Percentiles rank a stretch among this genome's conserved stretches.
These are phyloP conservation scores for Odonthalia washingtoniensis DNA, from an alignment of 31 red algal genomes.

Conservation along the genomic window DNA sequence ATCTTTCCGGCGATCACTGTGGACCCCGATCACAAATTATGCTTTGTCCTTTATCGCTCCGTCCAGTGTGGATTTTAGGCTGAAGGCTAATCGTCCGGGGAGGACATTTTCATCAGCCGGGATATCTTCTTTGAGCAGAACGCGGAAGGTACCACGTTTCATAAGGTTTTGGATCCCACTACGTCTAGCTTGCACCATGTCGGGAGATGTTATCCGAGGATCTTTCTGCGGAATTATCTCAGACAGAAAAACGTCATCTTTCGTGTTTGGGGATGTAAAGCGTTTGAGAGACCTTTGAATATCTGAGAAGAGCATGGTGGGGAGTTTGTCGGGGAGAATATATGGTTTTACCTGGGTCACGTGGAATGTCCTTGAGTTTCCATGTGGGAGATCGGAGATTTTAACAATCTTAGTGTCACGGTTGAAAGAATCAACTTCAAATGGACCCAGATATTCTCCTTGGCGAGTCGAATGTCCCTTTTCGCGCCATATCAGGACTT, in stretches of 20 bases:
- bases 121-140: slow-evolving; percentile 22
- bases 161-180: background rate
- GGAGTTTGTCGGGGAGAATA: too few relatives aligned
- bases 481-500: too few relatives aligned
- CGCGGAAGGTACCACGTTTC: slow-evolving; percentile 18
- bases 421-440: too few relatives aligned
- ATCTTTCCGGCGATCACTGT: slow-evolving; percentile 21
- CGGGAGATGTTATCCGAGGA: background rate
- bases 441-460: too few relatives aligned
- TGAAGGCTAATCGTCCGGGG: slow-evolving; percentile 30
- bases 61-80: slow-evolving; percentile 17
- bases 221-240: background rate
- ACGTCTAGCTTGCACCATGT: background rate
- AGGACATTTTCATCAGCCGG: slow-evolving; percentile 2
- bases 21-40: slow-evolving; percentile 38
- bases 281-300: too few relatives aligned
- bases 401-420: too few relatives aligned
- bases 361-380: too few relatives aligned
- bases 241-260: background rate
- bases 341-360: too few relatives aligned
- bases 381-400: too few relatives aligned
- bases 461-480: too few relatives aligned
- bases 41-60: slow-evolving; percentile 16
- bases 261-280: background rate
- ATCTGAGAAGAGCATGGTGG: too few relatives aligned